Conservation (phyloP, 306 rosid species). For the Trifolium pratense region DNA sequence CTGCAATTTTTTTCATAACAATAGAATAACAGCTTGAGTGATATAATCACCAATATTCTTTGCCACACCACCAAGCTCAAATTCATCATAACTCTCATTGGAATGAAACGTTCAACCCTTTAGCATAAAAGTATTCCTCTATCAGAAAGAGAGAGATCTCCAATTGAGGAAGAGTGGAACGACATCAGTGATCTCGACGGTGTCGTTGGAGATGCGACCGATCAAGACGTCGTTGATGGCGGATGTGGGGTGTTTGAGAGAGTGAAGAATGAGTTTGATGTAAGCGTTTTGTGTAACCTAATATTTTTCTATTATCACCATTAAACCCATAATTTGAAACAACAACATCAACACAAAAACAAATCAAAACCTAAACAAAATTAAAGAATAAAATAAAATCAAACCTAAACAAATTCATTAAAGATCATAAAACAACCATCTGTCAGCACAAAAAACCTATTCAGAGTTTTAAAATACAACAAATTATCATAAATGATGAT, state of each 20-base stretch:
- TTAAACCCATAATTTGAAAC: too few species aligned
- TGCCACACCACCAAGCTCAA: slow-evolving; percentile 75
- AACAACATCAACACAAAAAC: too few species aligned
- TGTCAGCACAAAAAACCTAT: too few species aligned
- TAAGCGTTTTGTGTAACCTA: slow-evolving; percentile 85
- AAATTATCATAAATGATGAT: too few species aligned
- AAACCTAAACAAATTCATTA: too few species aligned
- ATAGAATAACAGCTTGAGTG: slow-evolving; percentile 79
- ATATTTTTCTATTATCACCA: too few species aligned
- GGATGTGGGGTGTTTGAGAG: slow-evolving; percentile 80
- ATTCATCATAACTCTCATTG: slow-evolving; percentile 90
- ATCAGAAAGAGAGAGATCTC: slow-evolving; percentile 96
- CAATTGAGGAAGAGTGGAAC: slow-evolving; percentile 93
- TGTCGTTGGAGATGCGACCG: slow-evolving; percentile 79
- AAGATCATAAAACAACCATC: too few species aligned
- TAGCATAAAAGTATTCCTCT: slow-evolving; percentile 74
- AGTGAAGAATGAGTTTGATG: slow-evolving; percentile 81
- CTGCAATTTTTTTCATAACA: too few species aligned
- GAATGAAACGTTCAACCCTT: slow-evolving; percentile 84
- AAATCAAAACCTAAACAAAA: too few species aligned
- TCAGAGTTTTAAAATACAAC: too few species aligned
- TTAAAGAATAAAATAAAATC: too few species aligned
- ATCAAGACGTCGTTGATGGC: slow-evolving; percentile 87
- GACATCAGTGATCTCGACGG: slow-evolving; percentile 77
- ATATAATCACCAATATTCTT: slow-evolving; percentile 91